These are phyloP conservation scores for Scheffersomyces cryptocercus DNA, from an alignment of 1,139 yeast genomes.

Conservation along the genomic window DNA sequence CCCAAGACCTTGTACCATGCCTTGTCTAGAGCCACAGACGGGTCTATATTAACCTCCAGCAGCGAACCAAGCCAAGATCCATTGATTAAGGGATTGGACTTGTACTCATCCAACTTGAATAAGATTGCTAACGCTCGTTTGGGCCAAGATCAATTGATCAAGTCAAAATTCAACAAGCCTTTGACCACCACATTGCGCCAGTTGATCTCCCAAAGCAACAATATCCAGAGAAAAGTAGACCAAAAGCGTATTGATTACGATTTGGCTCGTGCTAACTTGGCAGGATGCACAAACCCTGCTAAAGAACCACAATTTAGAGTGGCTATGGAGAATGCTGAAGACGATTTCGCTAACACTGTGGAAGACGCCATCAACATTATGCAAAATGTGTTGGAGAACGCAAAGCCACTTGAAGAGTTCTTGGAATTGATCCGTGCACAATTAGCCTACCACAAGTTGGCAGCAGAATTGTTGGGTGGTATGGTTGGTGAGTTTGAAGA, in stretches of 20 bases:
- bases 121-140: slow-evolving; percentile 83
- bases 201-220: slow-evolving; percentile 64
- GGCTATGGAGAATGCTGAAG: slow-evolving; percentile 83
- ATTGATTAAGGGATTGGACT: slow-evolving; percentile 43
- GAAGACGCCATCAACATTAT: slow-evolving; percentile 85
- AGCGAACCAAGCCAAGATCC: slow-evolving; percentile 48
- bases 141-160: slow-evolving; percentile 78
- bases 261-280: slow-evolving; percentile 66
- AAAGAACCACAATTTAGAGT: slow-evolving; percentile 76
- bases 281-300: slow-evolving; percentile 70
- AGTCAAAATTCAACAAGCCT: slow-evolving; percentile 68
- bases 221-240: slow-evolving; percentile 75
- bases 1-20: slow-evolving; percentile 90
- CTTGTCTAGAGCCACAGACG: slow-evolving; percentile 73
- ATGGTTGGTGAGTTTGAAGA: slow-evolving; percentile 67
- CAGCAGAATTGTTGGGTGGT: slow-evolving; percentile 66
- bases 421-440: slow-evolving; percentile 77
- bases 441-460: slow-evolving; percentile 78
- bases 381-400: slow-evolving; percentile 78
- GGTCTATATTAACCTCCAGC: slow-evolving; percentile 46
- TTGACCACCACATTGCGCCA: slow-evolving; percentile 64
- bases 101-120: slow-evolving; percentile 46
- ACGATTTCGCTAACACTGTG: slow-evolving; percentile 86
- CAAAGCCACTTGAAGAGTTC: slow-evolving; percentile 70
- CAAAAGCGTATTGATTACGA: slow-evolving; percentile 80